These are phyloP conservation scores for Cercospora zeae-maydis DNA, from an alignment of 2,329 filamentous ascomycete genomes.

Conservation along the genomic window DNA sequence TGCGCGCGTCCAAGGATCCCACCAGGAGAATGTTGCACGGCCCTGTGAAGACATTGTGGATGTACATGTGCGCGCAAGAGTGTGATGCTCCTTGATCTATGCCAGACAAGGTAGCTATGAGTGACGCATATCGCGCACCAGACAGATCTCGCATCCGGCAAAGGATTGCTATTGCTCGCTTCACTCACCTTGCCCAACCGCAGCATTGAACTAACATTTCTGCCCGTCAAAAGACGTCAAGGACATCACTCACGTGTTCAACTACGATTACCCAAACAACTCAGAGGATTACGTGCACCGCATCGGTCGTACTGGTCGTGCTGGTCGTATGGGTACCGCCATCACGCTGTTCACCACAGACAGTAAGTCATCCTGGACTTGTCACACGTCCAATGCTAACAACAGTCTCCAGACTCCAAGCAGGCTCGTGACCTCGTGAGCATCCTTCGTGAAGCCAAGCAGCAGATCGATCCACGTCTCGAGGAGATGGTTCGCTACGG, in stretches of 20 bases:
- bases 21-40: conserved; percentile 56
- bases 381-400: conserved; percentile 34
- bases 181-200: conserved; percentile 34
- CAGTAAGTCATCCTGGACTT: conserved; percentile 64
- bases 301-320: conserved; percentile 66
- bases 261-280: conserved; percentile 99
- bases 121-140: conserved; percentile 33
- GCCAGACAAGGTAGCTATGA: conserved; percentile 28
- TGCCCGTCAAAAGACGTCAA: conserved; percentile 85
- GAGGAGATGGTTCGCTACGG: conserved; percentile 93
- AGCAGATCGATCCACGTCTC: conserved; percentile 93
- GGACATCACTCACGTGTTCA: conserved; percentile 99
- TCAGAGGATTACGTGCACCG: conserved; percentile 68
- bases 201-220: conserved; percentile 38
- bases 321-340: conserved; percentile 87
- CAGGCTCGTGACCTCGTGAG: conserved; percentile 89
- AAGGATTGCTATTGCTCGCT: conserved; percentile 50
- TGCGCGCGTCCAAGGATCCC: conserved; percentile 64
- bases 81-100: conserved; percentile 23
- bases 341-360: conserved; percentile 99
- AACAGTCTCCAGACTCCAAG: conserved; percentile 44
- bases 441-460: conserved; percentile 93
- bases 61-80: conserved; percentile 35
- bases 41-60: conserved; percentile 43
- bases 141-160: conserved; percentile 48